Conservation (phyloP, 2,329 filamentous ascomycete species). For the Botrytis medusae region DNA sequence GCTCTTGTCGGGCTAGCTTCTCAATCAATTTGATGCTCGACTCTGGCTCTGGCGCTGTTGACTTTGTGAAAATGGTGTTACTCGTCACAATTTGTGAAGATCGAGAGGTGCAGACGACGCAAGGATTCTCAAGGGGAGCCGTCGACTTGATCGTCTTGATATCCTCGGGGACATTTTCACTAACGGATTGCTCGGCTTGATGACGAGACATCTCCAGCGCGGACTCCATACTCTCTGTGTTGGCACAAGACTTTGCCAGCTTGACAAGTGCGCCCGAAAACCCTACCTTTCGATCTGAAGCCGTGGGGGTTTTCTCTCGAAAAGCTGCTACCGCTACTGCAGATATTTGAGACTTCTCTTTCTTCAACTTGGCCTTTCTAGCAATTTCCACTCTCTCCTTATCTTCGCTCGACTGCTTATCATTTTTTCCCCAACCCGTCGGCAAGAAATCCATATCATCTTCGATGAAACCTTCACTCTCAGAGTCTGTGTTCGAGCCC, state of each 20-base stretch:
- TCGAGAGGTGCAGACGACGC: not conserved
- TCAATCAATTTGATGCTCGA: not conserved
- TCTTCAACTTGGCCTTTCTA: slow-evolving; percentile 4
- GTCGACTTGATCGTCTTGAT: not conserved
- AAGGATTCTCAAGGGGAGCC: rapidly evolving
- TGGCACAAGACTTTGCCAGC: not conserved
- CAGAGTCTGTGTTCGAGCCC: not conserved
- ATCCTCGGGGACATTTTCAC: not conserved
- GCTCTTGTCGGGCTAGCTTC: not conserved
- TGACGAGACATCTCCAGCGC: not conserved
- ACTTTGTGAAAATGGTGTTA: not conserved
- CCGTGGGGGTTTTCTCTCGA: not conserved
- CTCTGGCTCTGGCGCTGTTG: not conserved
- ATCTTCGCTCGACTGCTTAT: not conserved
- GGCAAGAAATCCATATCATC: slow-evolving; percentile 11
- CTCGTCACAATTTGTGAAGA: not conserved
- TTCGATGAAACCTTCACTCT: not conserved
- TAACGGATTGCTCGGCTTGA: not conserved
- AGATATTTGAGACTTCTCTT: not conserved
- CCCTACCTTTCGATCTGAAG: not conserved
- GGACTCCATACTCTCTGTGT: not conserved
- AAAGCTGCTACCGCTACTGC: not conserved
- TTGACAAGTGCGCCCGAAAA: not conserved
- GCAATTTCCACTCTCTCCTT: not conserved
- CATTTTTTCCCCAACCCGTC: not conserved